Base-by-base conservation (phyloP, 116 monocot genomes). In the Iris pallida region DNA sequence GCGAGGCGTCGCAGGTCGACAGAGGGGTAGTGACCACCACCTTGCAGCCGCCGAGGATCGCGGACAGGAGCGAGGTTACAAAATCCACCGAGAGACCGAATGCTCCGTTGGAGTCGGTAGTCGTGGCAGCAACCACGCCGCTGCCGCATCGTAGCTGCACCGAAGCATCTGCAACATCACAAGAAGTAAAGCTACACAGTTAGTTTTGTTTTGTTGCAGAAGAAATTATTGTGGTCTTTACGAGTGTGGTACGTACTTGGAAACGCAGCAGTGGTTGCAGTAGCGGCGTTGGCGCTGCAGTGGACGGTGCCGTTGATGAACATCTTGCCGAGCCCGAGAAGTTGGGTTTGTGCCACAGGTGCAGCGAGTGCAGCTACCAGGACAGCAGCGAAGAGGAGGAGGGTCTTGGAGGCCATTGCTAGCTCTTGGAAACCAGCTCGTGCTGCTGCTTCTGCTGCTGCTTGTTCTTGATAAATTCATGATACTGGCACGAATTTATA, bases 21-120 rank as follows among this genome's bases (percentile, higher is more conserved):
- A 85, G 78, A 57, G 81, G 85, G 42, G 85, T 81, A 52, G 20
- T 47, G 44, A 85, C 75, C 48, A 75, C 78, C 18, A 85, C 65
- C 18, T 60, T 78, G 81, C 85, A 81, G 45, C 49, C 47, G 45
- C 41, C 73, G 18, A 85, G 47, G 13, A 85, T 68, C 0, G 67
- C 57, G 3, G 73, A 65, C 4, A 73, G 8, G 30, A 73, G 55
- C 0, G 64, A 65, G 40, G 73, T 42, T 20, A 73, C 10, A 11
- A 73, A 57, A 30, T 47, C 16, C 19, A 65, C 15, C 1, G 62
- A 16, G 10, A 73, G 45, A 46, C 48, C 64, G 40, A 73, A 73
- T 17, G 40, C 65, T 40, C 73, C 73, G 16, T 65, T 63, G 14
- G 30, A 55, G 73, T 73, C 57, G 11, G 73, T 73, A 5, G 57